phyloP scores from a whole-genome alignment of 2,329 filamentous ascomycete species.

The Hypoxylon sp. region DNA sequence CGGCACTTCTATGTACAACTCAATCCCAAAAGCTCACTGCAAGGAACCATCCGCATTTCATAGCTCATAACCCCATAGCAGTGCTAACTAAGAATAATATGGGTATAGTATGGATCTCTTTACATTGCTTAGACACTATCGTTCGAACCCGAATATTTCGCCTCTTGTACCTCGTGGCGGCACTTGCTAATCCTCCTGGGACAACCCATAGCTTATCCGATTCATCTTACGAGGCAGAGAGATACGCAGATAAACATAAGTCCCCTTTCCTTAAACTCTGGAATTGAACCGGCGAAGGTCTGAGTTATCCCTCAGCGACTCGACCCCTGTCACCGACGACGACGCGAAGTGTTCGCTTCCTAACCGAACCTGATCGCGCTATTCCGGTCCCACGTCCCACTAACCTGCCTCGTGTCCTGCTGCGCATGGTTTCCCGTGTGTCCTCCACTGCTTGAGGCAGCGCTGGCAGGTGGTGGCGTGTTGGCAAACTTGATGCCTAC shows the following conservation, averaged over 20 bases:
- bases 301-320: not conserved
- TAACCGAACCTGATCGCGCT: constrained; percentile 65
- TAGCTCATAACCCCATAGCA: not conserved
- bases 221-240: not conserved
- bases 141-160: not conserved
- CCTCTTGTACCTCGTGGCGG: not conserved
- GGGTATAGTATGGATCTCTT: not conserved
- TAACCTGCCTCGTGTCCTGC: constrained; percentile 49
- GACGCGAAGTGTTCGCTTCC: constrained; percentile 57
- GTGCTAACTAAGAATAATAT: not conserved
- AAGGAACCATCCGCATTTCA: not conserved
- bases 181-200: not conserved
- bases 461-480: constrained; percentile 45
- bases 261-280: not conserved
- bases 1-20: not conserved
- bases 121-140: not conserved
- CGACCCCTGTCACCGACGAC: not conserved
- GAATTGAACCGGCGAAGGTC: too few species aligned
- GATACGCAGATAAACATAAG: too few species aligned
- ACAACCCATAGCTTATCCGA: not conserved
- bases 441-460: constrained; percentile 26
- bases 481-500: constrained; percentile 84
- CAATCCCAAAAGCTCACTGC: not conserved
- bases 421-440: constrained; percentile 43
- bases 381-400: constrained; percentile 71